Evolutionary conservation across 2,329 filamentous ascomycete species (phyloP).

Genomic region (Ophiostoma piceae): DNA sequence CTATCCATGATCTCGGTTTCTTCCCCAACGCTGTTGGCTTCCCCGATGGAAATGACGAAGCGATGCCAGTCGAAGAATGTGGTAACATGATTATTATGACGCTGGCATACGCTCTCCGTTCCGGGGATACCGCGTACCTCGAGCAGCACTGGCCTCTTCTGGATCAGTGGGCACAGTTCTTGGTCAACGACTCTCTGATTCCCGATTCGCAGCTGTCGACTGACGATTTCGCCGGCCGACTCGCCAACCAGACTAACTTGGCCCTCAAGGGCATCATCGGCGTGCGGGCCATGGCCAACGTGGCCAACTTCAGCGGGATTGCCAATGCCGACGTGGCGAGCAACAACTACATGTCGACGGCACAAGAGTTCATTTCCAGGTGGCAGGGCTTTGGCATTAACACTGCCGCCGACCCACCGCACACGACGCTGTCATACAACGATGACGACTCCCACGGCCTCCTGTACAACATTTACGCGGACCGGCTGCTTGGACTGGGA

Average conservation of each 20-base stretch:
- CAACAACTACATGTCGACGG: slow-evolving; percentile 21
- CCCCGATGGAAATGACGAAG: slow-evolving; percentile 60
- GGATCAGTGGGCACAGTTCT: slow-evolving; percentile 66
- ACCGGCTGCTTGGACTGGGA: slow-evolving; percentile 70
- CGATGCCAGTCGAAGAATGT: slow-evolving; percentile 69
- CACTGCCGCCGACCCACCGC: slow-evolving; percentile 52
- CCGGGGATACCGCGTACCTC: slow-evolving; percentile 42
- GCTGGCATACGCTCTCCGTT: slow-evolving; percentile 52
- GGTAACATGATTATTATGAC: slow-evolving; percentile 69
- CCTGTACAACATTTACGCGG: slow-evolving; percentile 79
- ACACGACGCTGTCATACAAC: slow-evolving; percentile 75
- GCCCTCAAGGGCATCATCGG: slow-evolving; percentile 75
- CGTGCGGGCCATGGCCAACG: slow-evolving; percentile 69
- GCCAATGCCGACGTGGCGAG: slow-evolving; percentile 33
- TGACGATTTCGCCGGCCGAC: slow-evolving; percentile 66
- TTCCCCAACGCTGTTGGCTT: slow-evolving; percentile 70
- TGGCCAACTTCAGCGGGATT: slow-evolving; percentile 58
- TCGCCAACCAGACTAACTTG: slow-evolving; percentile 67
- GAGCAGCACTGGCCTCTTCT: slow-evolving; percentile 64
- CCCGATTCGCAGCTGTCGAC: slow-evolving; percentile 69
- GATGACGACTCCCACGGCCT: slow-evolving; percentile 49
- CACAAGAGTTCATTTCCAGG: slow-evolving; percentile 58
- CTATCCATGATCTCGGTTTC: slow-evolving; percentile 68
- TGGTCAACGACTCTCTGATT: slow-evolving; percentile 63
- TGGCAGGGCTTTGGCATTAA: slow-evolving; percentile 71